Evolutionary conservation across 768 basidiomycete genomes (phyloP), one percentile per base, ranked within the genome.

Genomic region (Pleurotus djamor): DNA sequence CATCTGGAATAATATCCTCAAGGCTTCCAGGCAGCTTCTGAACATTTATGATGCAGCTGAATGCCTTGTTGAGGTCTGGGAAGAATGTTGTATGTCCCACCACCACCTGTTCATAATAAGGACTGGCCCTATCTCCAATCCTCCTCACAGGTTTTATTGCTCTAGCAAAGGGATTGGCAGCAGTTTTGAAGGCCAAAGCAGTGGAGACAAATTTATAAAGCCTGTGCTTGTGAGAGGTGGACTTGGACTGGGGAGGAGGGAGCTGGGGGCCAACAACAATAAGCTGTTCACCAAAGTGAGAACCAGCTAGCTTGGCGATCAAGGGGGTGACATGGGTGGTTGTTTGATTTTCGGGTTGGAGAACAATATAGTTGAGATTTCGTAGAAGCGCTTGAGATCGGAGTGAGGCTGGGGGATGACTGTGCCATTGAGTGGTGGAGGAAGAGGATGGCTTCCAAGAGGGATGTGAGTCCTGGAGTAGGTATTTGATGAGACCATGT

Each of bases 281-380:
- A 4, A 91, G 68, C 1, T 72, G 69, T 60, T 89, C 89, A 21
- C 74, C 76, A 52, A 90, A 85, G 0, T 81, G 75, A 0, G 79
- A 78, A 6, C 66, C 34, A 0, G 87, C 83, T 6, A 91, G 69
- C 7, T 71, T 64, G 4, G 77, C 78, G 47, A 92, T 84, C 16
- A 76, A 73, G 0, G 84, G 83, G 0, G 89, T 91, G 6, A 92
- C 87, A 50, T 82, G 81, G 0, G 88, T 90, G 4, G 74, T 71
- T 14, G 69, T 79, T 63, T 84, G 83, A 34, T 80, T 79, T 61
- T 84, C 83, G 0, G 77, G 68, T 17, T 76, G 82, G 13, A 91
- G 74, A 2, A 88, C 83, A 1, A 77, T 79, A 3, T 82, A 63
- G 64, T 92, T 90, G 4, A 76, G 71, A 63, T 85, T 83, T 0